A percentile compares a stretch with the other conserved stretches of the same genome.
These are phyloP conservation scores for Pleurotus giganteus DNA, from an alignment of 768 basidiomycete species.

Conservation along the genomic window DNA sequence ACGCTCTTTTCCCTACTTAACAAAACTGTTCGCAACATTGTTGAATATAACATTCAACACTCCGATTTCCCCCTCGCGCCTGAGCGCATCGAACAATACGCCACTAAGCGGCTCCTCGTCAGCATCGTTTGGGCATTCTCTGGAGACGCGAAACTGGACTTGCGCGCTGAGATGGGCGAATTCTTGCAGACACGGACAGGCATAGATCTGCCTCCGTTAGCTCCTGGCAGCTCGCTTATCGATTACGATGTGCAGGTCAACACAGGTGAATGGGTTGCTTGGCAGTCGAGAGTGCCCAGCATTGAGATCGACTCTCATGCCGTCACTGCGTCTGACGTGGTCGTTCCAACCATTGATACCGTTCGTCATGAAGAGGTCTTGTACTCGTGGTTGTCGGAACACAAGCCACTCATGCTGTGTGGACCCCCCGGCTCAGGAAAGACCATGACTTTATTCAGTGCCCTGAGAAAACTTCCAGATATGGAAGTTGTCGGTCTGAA, in stretches of 20 bases:
- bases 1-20: constrained; percentile 97
- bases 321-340: constrained; percentile 93
- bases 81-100: constrained; percentile 89
- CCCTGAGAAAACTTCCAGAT: constrained; percentile 93
- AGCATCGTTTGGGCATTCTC: constrained; percentile 98
- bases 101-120: constrained; percentile 84
- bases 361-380: constrained; percentile 98
- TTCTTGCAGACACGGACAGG: constrained; percentile 83
- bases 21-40: constrained; percentile 89
- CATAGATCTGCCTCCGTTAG: constrained; percentile 81
- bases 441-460: constrained; percentile 99
- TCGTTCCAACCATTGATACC: constrained; percentile 98
- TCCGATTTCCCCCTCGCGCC: constrained; percentile 87
- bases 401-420: constrained; percentile 97
- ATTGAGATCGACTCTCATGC: constrained; percentile 97
- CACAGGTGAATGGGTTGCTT: constrained; percentile 85
- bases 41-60: constrained; percentile 94
- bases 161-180: constrained; percentile 87
- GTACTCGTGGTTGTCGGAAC: constrained; percentile 98
- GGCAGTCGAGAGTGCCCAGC: constrained; percentile 89
- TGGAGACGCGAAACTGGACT: constrained; percentile 90
- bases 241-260: constrained; percentile 92
- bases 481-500: constrained; percentile 99
- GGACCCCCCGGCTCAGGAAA: constrained; percentile 99
- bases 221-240: constrained; percentile 79